Evolutionary conservation across 768 basidiomycete genomes (phyloP).

Genomic region (Hydnum rufescens): DNA sequence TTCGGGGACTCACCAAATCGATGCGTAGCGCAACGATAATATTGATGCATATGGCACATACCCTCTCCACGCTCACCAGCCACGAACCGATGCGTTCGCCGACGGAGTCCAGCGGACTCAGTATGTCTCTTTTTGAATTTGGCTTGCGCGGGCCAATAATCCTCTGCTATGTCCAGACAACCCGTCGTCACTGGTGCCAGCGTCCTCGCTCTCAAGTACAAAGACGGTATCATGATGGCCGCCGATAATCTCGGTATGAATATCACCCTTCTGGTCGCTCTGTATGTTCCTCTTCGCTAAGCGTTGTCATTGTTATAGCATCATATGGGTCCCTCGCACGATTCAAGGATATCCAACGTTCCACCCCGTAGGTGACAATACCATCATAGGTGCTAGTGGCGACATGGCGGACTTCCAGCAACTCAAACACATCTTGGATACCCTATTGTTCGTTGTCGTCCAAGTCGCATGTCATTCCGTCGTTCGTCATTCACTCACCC

Average conservation of each 20-base stretch:
- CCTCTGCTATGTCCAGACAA: conserved; percentile 31
- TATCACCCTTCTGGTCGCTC: conserved; percentile 2
- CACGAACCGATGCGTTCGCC: conserved; percentile 30
- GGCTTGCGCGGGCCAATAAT: background rate
- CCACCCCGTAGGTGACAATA: conserved; percentile 61
- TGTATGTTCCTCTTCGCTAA: background rate
- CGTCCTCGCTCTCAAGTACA: conserved; percentile 83
- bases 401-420: conserved; percentile 98
- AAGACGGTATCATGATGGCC: conserved; percentile 95
- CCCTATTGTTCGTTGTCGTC: conserved; percentile 29
- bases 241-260: conserved; percentile 83
- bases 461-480: no score
- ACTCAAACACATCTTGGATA: conserved; percentile 62
- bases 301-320: conserved; percentile 26
- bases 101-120: conserved; percentile 51
- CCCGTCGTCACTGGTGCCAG: conserved; percentile 96
- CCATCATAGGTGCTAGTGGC: conserved; percentile 79
- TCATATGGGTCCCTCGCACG: conserved; percentile 95
- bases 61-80: background rate
- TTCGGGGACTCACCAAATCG: background rate
- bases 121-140: background rate
- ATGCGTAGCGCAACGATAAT: background rate
- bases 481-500: background rate
- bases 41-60: background rate
- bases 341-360: conserved; percentile 88